phyloP scores from a whole-genome alignment of 2,329 filamentous ascomycete genomes.

The Colletotrichum caudatum region DNA sequence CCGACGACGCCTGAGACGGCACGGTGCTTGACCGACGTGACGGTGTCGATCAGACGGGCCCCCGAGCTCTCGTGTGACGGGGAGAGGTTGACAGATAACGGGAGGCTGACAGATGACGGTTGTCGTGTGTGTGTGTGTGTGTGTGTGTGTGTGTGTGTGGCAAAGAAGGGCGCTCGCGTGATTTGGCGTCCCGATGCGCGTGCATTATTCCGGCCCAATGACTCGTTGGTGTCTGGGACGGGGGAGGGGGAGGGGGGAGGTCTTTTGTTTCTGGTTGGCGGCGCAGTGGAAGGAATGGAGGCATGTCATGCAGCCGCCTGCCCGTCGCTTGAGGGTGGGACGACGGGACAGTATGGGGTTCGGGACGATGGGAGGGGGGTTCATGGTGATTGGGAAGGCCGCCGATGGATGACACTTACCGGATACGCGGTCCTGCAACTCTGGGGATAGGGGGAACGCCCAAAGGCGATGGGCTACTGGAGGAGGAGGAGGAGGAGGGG shows the following conservation, averaged over 20 bases:
- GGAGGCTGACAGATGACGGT: neutral
- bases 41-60: slow-evolving; percentile 32
- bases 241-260: too few species aligned
- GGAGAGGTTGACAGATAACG: neutral
- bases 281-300: neutral
- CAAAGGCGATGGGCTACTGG: too few species aligned
- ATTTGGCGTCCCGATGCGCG: neutral
- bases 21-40: neutral
- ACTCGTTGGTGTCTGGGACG: slow-evolving; percentile 5
- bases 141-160: too few species aligned
- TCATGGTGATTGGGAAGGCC: neutral
- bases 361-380: neutral
- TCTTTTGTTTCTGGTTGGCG: neutral
- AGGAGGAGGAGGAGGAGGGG: neutral
- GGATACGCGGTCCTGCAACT: neutral
- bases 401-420: neutral
- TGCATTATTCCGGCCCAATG: neutral
- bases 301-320: neutral
- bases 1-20: neutral
- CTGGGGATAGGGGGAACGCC: too few species aligned
- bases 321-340: slow-evolving; percentile 6
- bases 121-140: too few species aligned
- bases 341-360: neutral
- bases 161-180: neutral
- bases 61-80: slow-evolving; percentile 13